Evolutionary conservation across 257 asterid species (phyloP), one percentile per base, ranked within the genome.

Genomic region (Scutellaria minor): DNA sequence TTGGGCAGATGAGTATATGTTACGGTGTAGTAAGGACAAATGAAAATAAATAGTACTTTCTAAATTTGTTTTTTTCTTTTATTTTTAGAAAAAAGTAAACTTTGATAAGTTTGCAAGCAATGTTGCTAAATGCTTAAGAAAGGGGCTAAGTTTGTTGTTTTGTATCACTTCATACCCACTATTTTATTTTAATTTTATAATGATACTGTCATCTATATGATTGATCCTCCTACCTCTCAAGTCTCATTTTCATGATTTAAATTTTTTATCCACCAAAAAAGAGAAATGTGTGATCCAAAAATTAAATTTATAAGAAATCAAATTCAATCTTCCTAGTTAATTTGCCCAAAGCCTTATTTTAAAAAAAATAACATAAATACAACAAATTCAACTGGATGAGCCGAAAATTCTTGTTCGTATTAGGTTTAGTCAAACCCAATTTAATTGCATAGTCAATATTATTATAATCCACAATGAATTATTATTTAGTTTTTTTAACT

Each of bases 101-200:
- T 42, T 41, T 7, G 22, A 39, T 39, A n/a, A 40, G 50, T 42
- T 73, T 64, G 10, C 9, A 11, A 73, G 41, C 78, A 73, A 64
- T 53, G 14, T 7, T 14, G 13, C 1, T 13, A 42, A 13, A 54
- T 53, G 73, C 78, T 64, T 74, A 18, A 44, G 60, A 54, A 45
- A 65, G 52, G 66, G n/a, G 60, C 73, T 65, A 54, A 12, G 52
- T 44, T 42, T 27, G 66, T 42, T 64, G 78, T 54, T 74, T 74
- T 72, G 66, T 55, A 18, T 55, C 66, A 64, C 66, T 65, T 64
- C 61, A 63, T 51, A 57, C 71, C 54, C 68, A 31, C 37, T 4
- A 3, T 31, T 31, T 31, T 31, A 31, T 24, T 22, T 22, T 22
- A 22, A n/a, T n/a, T n/a, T 22, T 0, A 24, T 24, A 24, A 24